These are phyloP conservation scores for Hyphopichia khmerensis DNA, from an alignment of 1,139 yeast species.

Conservation along the genomic window DNA sequence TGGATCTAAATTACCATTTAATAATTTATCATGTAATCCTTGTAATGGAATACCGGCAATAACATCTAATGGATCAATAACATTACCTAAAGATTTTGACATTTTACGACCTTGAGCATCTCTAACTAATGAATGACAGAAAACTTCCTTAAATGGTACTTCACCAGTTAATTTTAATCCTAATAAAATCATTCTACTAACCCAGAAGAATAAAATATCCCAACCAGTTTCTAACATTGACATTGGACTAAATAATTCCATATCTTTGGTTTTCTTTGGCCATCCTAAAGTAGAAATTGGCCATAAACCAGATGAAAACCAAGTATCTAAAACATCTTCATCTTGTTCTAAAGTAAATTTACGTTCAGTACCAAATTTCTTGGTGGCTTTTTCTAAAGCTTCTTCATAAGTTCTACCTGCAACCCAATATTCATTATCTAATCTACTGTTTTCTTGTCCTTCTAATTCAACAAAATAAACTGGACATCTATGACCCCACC, in stretches of 20 bases:
- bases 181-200: constrained; percentile 90
- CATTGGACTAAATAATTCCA: constrained; percentile 83
- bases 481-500: constrained; percentile 99
- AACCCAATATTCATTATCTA: constrained; percentile 81
- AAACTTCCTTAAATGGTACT: constrained; percentile 92
- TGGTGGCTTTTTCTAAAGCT: constrained; percentile 78
- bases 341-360: constrained; percentile 85
- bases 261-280: constrained; percentile 79
- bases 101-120: constrained; percentile 99
- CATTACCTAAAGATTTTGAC: constrained; percentile 98
- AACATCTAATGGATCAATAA: constrained; percentile 92
- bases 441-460: constrained; percentile 59
- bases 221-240: constrained; percentile 96
- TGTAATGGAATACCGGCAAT: constrained; percentile 83
- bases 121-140: constrained; percentile 97
- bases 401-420: constrained; percentile 83
- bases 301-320: constrained; percentile 99
- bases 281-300: constrained; percentile 96
- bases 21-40: constrained; percentile 74
- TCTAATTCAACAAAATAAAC: constrained; percentile 85
- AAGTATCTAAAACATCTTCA: constrained; percentile 96
- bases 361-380: constrained; percentile 61
- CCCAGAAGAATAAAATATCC: constrained; percentile 99
- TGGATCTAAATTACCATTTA: constrained; percentile 84
- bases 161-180: constrained; percentile 89